These are phyloP conservation scores for Ceriops decandra DNA, from an alignment of 345 rosid species.

Conservation along the genomic window DNA sequence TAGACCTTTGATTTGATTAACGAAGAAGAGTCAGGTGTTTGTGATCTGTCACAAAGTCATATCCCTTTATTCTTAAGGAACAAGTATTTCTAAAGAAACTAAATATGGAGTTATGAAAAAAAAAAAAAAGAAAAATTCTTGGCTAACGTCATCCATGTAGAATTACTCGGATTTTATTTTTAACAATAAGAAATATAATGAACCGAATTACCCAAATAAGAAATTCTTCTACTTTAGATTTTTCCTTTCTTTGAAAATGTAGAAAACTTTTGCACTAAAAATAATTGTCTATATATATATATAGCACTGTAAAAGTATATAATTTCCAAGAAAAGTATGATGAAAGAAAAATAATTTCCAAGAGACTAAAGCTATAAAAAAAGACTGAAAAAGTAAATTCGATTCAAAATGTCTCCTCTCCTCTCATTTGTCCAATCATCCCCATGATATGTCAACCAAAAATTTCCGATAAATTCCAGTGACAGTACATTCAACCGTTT, in stretches of 20 bases:
- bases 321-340: no score
- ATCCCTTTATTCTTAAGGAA: conserved; percentile 27
- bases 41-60: background rate
- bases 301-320: no score
- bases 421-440: conserved; percentile 41
- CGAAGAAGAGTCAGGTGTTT: background rate
- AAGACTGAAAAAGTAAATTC: conserved; percentile 25
- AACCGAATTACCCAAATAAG: background rate
- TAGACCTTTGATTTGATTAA: background rate
- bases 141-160: no score
- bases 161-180: no score
- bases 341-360: background rate
- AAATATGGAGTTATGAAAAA: no score
- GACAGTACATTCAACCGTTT: conserved; percentile 28
- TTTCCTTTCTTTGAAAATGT: no score
- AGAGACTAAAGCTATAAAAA: background rate
- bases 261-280: no score
- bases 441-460: conserved; percentile 48
- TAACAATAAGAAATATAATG: background rate
- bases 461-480: conserved; percentile 33
- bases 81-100: background rate
- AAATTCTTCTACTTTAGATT: no score
- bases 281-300: no score
- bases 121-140: no score
- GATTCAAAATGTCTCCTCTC: conserved; percentile 37